Base-by-base conservation (phyloP, 331 rosid genomes). In the Saraca asoca region DNA sequence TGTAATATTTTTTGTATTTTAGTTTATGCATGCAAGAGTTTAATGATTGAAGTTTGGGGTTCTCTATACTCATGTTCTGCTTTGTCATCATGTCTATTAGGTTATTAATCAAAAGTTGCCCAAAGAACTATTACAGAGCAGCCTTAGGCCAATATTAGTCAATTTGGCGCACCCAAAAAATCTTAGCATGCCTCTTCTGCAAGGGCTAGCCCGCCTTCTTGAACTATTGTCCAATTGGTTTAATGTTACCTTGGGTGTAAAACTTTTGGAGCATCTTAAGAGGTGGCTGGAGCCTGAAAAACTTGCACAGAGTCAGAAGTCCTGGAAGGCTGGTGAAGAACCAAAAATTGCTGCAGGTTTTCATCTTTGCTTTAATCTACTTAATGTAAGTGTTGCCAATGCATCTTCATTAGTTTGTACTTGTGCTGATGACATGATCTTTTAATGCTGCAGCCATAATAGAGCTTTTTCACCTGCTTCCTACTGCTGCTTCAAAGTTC, bases 201-300 rank as follows among this genome's bases (percentile, higher is more conserved):
- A 88, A 77, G 99, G 99, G 72, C 84, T 94, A 77, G 97, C 97
- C 6, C 99, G 99, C 68, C 74, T 94, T 67, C 99, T 94, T 79
- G 99, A 94, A 67, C 86, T 94, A 42, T 75, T 94, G 73, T 91
- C 99, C 70, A 90, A 81, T 79, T 94, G 99, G 99, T 94, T 94
- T 79, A 94, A 94, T 78, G 99, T 94, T 51, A 90, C 99, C 58
- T 70, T 94, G 82, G 99, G 99, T 50, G 90, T 87, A 54, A 90
- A 94, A 78, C 82, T 94, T 68, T 69, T 94, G 74, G 97, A 94
- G 71, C 99, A 94, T 83, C 89, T 94, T 17, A 94, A 84, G 83
- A 94, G 91, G 88, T 94, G 99, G 99, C 78, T 90, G 76, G 99
- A 94, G 79, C 99, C 99, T 60, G 99, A 94, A 80, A 94, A 94